Base-by-base conservation (phyloP, 1,284 basidiomycete genomes). In the Stygiomarasmius scandens region DNA sequence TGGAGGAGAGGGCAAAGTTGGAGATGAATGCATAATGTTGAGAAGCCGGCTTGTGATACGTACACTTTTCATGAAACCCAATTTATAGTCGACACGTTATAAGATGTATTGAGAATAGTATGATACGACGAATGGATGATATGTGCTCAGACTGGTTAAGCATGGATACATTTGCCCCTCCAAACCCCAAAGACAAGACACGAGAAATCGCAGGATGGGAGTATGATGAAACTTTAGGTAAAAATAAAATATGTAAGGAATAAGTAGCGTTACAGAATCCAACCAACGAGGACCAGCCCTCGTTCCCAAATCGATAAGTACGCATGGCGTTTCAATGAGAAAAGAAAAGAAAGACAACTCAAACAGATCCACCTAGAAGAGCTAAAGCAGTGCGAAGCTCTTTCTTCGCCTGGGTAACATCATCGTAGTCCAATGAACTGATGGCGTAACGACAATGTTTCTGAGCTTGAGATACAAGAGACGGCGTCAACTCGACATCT, bases 401-500 rank as follows among this genome's bases (percentile, higher is more conserved):
- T 68, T 84, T 87, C 65, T 83, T 79, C 22, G 95, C 95, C 63
- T 91, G 89, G 63, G 90, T 89, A 14, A 80, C 79, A 71, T 98
- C 95, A 68, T 97, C 95, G 69, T 95, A 98, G 67, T 97, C 93
- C 57, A 98, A 75, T 19, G 95, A 86, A 20, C 92, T 94, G 59
- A 96, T 93, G 6, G 95, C 95, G 74, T 89, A 96, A 54, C 84
- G 83, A 66, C 93, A 94, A 66, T 96, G 94, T 69, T 93, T 96
- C 77, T 97, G 94, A 23, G 84, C 84, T 64, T 87, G 85, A 25
- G 87, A 79, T 36, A 95, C 82, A 56, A 84, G 64, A 52, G 71
- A 71, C 1, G 89, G 85, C 2, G 90, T 86, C 47, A 92, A 72
- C 47, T 87, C 85, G 1, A 80, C 65, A 2, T 74, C 71, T 19